Conservation (phyloP, 2,329 filamentous ascomycete genomes). For the Penicillium sp. region DNA sequence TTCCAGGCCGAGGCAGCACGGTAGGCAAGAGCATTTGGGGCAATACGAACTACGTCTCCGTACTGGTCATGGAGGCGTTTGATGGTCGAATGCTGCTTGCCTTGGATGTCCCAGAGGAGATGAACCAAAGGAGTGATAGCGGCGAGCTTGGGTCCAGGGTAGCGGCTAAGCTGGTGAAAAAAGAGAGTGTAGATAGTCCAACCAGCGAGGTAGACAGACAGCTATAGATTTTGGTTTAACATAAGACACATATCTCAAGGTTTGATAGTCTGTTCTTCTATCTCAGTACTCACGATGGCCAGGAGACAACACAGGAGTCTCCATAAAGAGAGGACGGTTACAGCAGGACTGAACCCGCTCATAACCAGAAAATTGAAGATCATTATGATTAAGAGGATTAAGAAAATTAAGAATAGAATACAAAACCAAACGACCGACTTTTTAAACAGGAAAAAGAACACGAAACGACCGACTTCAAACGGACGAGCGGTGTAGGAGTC, state of each 20-base stretch:
- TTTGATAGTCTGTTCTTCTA: background rate
- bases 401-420: background rate
- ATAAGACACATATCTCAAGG: background rate
- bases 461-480: background rate
- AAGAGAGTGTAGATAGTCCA: constrained; percentile 29
- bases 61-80: constrained; percentile 26
- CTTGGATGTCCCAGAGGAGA: constrained; percentile 19
- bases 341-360: background rate
- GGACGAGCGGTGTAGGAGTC: background rate
- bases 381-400: background rate
- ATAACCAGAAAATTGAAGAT: background rate
- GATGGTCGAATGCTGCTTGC: constrained; percentile 18
- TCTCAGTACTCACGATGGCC: constrained; percentile 7
- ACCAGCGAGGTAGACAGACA: background rate
- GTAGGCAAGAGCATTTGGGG: constrained; percentile 42
- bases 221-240: background rate
- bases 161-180: constrained; percentile 32
- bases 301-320: background rate
- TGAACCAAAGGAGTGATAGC: constrained; percentile 27
- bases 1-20: constrained; percentile 32
- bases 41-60: constrained; percentile 39
- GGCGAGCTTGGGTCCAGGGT: constrained; percentile 35
- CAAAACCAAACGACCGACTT: background rate
- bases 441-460: background rate
- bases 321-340: constrained; percentile 1